Conservation (phyloP, 2,329 filamentous ascomycete species). For the Cladosporium sp. region DNA sequence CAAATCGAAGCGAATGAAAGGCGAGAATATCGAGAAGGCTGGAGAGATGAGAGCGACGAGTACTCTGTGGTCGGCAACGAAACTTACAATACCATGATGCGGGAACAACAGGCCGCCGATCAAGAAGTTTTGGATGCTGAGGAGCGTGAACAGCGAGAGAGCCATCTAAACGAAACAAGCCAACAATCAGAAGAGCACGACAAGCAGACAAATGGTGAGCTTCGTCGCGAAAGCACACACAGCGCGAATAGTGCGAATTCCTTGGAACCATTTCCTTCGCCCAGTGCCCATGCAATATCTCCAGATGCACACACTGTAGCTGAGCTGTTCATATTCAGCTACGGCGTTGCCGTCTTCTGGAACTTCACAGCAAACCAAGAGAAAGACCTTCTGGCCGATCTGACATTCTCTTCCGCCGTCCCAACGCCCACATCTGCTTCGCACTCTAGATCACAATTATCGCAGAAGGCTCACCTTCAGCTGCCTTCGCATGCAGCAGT, state of each 20-base stretch:
- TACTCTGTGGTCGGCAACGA: slow-evolving; percentile 31
- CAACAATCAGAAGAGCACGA: slow-evolving; percentile 8
- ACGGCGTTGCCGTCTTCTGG: slow-evolving; percentile 98
- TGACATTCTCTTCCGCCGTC: slow-evolving; percentile 68
- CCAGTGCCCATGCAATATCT: slow-evolving; percentile 48
- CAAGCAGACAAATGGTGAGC: background rate
- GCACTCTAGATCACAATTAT: slow-evolving; percentile 15
- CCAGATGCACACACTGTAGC: slow-evolving; percentile 75
- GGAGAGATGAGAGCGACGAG: slow-evolving; percentile 77
- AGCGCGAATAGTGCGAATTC: slow-evolving; percentile 24
- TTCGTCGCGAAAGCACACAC: slow-evolving; percentile 23
- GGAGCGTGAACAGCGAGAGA: slow-evolving; percentile 10
- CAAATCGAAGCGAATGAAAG: slow-evolving; percentile 93
- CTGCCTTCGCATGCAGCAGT: slow-evolving; percentile 37
- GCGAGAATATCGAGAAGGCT: slow-evolving; percentile 85
- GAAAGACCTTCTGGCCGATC: slow-evolving; percentile 90
- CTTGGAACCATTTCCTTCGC: slow-evolving; percentile 43
- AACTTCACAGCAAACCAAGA: slow-evolving; percentile 96
- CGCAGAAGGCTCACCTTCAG: slow-evolving; percentile 19
- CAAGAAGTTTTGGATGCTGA: slow-evolving; percentile 11
- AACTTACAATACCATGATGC: slow-evolving; percentile 13
- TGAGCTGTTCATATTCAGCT: slow-evolving; percentile 96
- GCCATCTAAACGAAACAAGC: slow-evolving; percentile 10
- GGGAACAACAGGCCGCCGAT: slow-evolving; percentile 15
- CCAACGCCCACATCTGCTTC: slow-evolving; percentile 1